Conservation (phyloP, 768 basidiomycete species). For the Termitomyces sp. region DNA sequence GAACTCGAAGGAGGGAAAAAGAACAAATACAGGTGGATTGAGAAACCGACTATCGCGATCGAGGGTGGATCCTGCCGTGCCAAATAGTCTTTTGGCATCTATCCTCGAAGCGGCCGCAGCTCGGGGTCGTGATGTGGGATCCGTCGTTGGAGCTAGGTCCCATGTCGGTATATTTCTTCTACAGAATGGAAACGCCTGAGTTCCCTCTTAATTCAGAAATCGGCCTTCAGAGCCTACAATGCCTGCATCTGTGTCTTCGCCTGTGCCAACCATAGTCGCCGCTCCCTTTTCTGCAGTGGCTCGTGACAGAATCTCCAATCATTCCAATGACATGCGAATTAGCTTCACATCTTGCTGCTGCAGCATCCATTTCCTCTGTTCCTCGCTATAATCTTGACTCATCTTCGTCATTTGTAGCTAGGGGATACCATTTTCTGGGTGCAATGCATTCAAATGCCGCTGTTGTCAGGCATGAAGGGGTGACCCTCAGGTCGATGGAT, state of each 20-base stretch:
- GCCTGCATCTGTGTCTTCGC: neutral
- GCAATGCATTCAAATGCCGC: neutral
- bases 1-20: too few species aligned
- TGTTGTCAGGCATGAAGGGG: neutral
- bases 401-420: neutral
- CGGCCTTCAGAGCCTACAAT: neutral
- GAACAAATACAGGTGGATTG: neutral
- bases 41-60: neutral
- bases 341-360: neutral
- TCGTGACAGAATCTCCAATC: neutral
- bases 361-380: neutral
- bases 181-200: neutral
- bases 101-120: neutral
- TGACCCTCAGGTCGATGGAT: neutral
- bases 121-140: neutral
- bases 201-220: neutral
- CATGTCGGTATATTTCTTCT: neutral
- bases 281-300: neutral
- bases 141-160: neutral
- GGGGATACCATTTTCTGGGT: neutral
- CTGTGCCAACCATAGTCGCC: too few species aligned
- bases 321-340: neutral
- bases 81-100: neutral
- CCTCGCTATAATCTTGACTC: neutral
- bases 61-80: neutral